Percentiles rank a stretch among this genome's conserved stretches.
Conservation (phyloP, 345 rosid species). For the Euclidium syriacum region DNA sequence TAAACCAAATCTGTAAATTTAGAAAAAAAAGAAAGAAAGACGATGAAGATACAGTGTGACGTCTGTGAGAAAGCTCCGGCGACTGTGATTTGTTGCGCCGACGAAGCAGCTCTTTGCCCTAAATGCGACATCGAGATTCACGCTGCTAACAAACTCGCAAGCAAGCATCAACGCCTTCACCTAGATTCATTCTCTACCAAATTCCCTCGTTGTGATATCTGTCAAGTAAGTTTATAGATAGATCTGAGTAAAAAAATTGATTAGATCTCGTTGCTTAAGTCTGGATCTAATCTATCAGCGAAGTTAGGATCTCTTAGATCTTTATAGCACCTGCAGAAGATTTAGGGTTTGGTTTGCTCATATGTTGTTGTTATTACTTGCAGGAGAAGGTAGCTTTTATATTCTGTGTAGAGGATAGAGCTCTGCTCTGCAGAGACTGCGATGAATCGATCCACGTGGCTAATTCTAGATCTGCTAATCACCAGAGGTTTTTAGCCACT, state of each 20-base stretch:
- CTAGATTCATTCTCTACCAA: conserved; percentile 65
- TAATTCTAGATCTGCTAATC: conserved; percentile 78
- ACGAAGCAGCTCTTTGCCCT: conserved; percentile 90
- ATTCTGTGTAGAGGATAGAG: conserved; percentile 97
- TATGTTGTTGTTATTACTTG: conserved; percentile 8
- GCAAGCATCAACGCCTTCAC: conserved; percentile 94
- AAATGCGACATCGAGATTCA: conserved; percentile 84
- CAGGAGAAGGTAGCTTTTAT: conserved; percentile 97
- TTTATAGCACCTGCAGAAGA: neutral
- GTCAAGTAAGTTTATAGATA: conserved; percentile 46
- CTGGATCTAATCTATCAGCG: neutral
- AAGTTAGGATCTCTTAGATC: neutral
- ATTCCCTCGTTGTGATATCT: conserved; percentile 89
- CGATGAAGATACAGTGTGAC: conserved; percentile 97
- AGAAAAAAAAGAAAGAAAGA: neutral
- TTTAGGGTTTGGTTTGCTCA: conserved; percentile 2
- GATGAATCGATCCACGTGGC: conserved; percentile 76
- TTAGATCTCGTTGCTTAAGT: neutral
- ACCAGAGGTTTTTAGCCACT: conserved; percentile 86
- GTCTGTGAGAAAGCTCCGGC: conserved; percentile 96
- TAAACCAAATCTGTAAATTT: neutral
- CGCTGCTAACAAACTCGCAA: conserved; percentile 91
- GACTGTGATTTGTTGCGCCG: conserved; percentile 94
- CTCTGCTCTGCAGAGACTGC: conserved; percentile 81
- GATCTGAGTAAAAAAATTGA: neutral